Base-by-base conservation (phyloP, 1,139 yeast species). In the Sugiyamaella grinbergsii region DNA sequence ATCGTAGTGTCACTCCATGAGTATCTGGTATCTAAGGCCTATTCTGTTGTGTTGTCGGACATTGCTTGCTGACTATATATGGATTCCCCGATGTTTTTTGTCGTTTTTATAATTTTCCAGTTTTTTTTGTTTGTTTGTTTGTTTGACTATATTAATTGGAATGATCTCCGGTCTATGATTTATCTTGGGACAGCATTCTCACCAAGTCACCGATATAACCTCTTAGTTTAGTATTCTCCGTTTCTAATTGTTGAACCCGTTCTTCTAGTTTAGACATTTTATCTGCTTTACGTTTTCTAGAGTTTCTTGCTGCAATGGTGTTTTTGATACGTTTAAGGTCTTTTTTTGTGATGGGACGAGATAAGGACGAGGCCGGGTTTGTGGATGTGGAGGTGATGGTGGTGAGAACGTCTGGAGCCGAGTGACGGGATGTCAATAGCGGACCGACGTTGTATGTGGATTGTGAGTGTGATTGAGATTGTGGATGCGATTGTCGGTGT, bases 301-400 rank as follows among this genome's bases (percentile, higher is more conserved):
- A 90, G 65, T 97, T 81, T 70, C 98, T 82, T 15, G 98, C 98
- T 56, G 98, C 98, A 69, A 90, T 96, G 20, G 98, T 93, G 76
- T 93, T 93, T 70, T 93, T 83, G 26, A 97, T 96, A 66, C 98
- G 83, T 73, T 91, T 91, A 64, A 87, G 49, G 18, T 54, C 32
- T 50, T 53, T 36, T 48, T 50, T 32, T 33, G 41, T 8, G 28
- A 29, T 31, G 3, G 23, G 40, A 4, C 28, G 40, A 3, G 26
- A 22, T 11, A 23, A 11, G 11, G 40, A 36, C 39, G 16, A 23
- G 29, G 18, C 37, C 37, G 5, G 36, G 4, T 19, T n/a, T 15
- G n/a, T n/a, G n/a, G n/a, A n/a, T n/a, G 45, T n/a, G 18, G 45
- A 22, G 5, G 22, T 16, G 6, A 20, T 11, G 15, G 33, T 26